Conservation (phyloP, 73 alveolate species). For the Tetrahymena thermophila region DNA sequence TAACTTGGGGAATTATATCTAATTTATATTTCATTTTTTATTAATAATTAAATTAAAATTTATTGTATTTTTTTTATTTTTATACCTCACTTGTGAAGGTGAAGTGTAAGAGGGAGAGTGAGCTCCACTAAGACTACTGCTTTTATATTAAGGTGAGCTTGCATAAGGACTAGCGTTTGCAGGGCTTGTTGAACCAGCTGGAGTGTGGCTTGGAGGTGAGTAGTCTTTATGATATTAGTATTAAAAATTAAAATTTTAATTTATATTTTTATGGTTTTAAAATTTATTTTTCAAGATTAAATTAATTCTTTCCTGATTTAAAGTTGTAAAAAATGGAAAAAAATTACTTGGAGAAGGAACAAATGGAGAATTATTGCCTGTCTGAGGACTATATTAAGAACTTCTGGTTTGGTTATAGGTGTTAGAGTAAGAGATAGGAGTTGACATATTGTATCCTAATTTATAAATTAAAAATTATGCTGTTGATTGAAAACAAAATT, state of each 20-base stretch:
- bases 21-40: neutral
- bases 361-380: neutral
- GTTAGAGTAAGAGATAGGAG: neutral
- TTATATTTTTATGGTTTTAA: neutral
- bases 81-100: neutral
- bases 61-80: neutral
- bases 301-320: neutral
- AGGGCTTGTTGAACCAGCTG: slow-evolving; percentile 1
- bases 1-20: neutral
- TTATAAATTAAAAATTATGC: neutral
- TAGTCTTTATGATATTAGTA: neutral
- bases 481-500: neutral
- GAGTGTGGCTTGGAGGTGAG: neutral
- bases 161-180: neutral
- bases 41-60: neutral
- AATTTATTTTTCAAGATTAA: neutral
- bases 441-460: neutral
- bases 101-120: neutral
- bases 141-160: neutral
- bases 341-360: neutral
- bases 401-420: neutral
- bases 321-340: neutral
- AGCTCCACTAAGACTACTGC: neutral
- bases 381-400: neutral
- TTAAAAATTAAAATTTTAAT: neutral